Evolutionary conservation across 352 stramenopile species (phyloP), one percentile per base, ranked within the genome.

Genomic region (Globisporangium apiculatum): DNA sequence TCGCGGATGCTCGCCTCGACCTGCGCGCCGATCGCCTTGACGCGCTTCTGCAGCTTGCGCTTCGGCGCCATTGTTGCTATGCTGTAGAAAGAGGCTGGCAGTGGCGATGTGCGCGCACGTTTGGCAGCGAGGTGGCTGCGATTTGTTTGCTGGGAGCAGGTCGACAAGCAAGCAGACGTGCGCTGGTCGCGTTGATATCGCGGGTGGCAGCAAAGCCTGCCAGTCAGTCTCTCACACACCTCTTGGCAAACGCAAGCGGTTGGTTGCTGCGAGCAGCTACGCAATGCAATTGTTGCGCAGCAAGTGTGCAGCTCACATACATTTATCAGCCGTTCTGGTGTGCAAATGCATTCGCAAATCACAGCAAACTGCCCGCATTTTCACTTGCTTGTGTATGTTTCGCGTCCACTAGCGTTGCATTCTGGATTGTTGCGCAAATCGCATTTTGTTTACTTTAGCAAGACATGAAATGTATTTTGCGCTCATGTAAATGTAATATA

Each of bases 1-100:
- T 89, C 72, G n/a, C 72, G 77, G 54, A 94, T 91, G 56, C 72
- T 89, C 51, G 73, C 76, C 62, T 94, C 85, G 55, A 94, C 73
- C 60, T 87, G 65, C 47, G 65, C 73, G 52, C 85, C 85, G n/a
- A 94, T 58, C 46, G 65, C 69, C 65, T 84, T 68, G 14, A 86
- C 58, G 60, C 81, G 81, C 76, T 89, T 76, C 62, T 86, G 71
- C 61, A 84, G 68, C 62, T 75, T 73, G 17, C 78, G 70, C 64
- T 79, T 83, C 7, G 64, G 60, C 31, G 65, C 76, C 78, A 87
- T 87, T 43, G 12, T 64, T 51, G 37, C 49, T 53, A 17, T 14
- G 7, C n/a, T 51, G 47, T 17, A 8, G 24, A 17, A 43, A 31
- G 24, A 31, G 24, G 24, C 24, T 31, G 24, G 24, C 24, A 3